phyloP scores from a whole-genome alignment of 129 eudicot genomes.

The Lonicera japonica region DNA sequence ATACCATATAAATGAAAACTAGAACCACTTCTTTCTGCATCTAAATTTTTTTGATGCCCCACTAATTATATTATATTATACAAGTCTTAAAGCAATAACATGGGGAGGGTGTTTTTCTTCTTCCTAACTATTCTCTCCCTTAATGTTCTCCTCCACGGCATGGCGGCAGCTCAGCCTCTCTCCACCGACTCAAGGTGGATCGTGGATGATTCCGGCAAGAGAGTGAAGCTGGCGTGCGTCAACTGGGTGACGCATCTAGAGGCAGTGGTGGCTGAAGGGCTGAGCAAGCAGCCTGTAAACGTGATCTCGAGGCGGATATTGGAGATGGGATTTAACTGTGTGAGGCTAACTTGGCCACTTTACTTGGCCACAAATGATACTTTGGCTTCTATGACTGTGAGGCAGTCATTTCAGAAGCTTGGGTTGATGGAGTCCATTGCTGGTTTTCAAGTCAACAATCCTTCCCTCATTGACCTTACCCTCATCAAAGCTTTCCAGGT shows the following conservation, averaged over 20 bases:
- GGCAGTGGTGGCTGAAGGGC: conserved; percentile 80
- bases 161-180: conserved; percentile 46
- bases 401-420: conserved; percentile 51
- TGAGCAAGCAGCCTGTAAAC: conserved; percentile 76
- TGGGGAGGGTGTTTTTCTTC: conserved; percentile 14
- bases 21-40: too few species aligned
- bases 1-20: neutral
- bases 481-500: conserved; percentile 83
- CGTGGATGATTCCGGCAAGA: conserved; percentile 45
- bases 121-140: conserved; percentile 17
- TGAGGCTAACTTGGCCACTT: conserved; percentile 81
- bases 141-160: conserved; percentile 14
- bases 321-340: conserved; percentile 74
- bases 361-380: conserved; percentile 55
- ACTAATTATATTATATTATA: neutral
- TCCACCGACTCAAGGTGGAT: conserved; percentile 85
- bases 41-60: neutral
- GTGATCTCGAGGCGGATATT: conserved; percentile 43
- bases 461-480: conserved; percentile 60
- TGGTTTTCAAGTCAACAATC: conserved; percentile 73
- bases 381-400: conserved; percentile 48
- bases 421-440: conserved; percentile 47
- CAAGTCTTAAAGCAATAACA: conserved; percentile 1
- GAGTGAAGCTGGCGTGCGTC: conserved; percentile 80
- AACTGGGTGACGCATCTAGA: conserved; percentile 87